A percentile compares a stretch with the other conserved stretches of the same genome.
Evolutionary conservation across 2,329 filamentous ascomycete species (phyloP).

Genomic region (Gnomoniopsis sp.): DNA sequence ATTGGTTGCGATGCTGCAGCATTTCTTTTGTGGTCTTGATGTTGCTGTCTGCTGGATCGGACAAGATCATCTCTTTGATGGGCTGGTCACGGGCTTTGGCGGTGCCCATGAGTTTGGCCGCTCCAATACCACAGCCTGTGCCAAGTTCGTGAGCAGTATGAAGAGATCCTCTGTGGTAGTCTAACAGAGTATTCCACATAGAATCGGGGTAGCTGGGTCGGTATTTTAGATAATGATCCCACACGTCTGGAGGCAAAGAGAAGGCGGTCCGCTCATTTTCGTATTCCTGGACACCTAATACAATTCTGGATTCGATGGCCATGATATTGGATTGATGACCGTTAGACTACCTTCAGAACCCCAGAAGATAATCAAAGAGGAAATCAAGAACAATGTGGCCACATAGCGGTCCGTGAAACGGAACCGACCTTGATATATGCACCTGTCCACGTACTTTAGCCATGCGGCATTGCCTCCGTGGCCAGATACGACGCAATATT

Average conservation of each 20-base stretch:
- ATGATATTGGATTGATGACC: too few species aligned
- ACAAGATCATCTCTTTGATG: constrained; percentile 1
- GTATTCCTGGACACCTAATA: too few species aligned
- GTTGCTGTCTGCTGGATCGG: constrained; percentile 2
- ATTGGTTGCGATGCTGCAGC: not conserved
- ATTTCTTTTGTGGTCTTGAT: not conserved
- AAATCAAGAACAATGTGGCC: too few species aligned
- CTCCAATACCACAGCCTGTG: constrained; percentile 4
- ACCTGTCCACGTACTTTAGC: too few species aligned
- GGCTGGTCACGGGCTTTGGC: not conserved
- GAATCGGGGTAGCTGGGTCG: not conserved
- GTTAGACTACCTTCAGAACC: too few species aligned
- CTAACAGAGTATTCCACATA: constrained; percentile 1
- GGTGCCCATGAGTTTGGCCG: not conserved
- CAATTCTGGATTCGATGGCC: too few species aligned
- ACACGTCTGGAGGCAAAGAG: not conserved
- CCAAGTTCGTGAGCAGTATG: constrained; percentile 5
- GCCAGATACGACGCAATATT: too few species aligned
- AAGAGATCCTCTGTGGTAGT: not conserved
- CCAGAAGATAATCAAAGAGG: too few species aligned
- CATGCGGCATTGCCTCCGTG: too few species aligned
- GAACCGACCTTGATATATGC: too few species aligned
- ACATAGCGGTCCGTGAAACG: too few species aligned
- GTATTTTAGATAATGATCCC: constrained; percentile 4
- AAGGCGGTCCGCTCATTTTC: too few species aligned